These are phyloP conservation scores for Sporothrix euskadiensis DNA, from an alignment of 2,329 filamentous ascomycete species.

Conservation along the genomic window DNA sequence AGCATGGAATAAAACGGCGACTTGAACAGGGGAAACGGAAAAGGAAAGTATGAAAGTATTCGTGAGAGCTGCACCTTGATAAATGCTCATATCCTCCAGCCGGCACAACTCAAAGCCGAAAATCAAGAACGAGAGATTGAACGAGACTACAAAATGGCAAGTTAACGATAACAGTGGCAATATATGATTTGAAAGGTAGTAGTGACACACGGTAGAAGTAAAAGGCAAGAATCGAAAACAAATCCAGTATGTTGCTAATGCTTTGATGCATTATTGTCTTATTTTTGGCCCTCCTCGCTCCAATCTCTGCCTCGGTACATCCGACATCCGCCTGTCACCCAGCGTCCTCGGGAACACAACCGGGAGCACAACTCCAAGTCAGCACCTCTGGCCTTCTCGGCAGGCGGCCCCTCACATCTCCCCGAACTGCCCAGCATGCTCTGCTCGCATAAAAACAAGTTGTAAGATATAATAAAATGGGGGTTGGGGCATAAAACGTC, in stretches of 20 bases:
- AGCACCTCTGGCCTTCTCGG: background rate
- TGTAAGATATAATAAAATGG: conserved; percentile 12
- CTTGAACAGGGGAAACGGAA: background rate
- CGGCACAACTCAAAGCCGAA: too few relatives aligned
- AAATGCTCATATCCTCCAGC: background rate
- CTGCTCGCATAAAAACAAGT: background rate
- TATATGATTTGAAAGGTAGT: background rate
- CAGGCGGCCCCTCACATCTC: background rate
- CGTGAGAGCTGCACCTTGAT: background rate
- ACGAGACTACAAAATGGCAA: background rate
- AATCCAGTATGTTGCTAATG: conserved; percentile 19
- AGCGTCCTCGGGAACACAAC: background rate
- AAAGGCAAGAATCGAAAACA: conserved; percentile 13
- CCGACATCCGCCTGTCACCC: background rate
- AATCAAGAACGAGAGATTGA: background rate
- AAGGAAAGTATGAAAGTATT: background rate
- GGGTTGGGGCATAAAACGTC: conserved; percentile 16
- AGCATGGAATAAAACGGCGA: background rate
- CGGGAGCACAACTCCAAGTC: background rate
- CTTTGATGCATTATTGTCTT: background rate
- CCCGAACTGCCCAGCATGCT: background rate
- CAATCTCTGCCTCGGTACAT: background rate
- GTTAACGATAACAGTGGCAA: background rate
- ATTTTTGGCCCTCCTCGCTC: background rate
- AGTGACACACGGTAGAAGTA: background rate